Conservation (phyloP, 1,284 basidiomycete genomes). For the Apiotrichum gamsii region DNA sequence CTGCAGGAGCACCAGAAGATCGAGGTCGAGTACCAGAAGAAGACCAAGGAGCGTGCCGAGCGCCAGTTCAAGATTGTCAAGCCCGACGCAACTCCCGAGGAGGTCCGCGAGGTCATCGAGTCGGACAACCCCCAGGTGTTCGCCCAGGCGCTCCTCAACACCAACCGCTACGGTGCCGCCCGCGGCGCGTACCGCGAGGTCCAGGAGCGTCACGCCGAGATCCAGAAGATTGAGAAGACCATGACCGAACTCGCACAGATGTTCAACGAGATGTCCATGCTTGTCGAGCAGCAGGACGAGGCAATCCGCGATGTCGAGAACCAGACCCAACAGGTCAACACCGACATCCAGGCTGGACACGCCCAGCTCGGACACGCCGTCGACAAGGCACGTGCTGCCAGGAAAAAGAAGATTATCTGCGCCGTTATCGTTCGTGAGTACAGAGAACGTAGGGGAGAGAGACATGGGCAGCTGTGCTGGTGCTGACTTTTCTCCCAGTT, state of each 20-base stretch:
- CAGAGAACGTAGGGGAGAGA: not conserved
- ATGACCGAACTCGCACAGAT: constrained; percentile 80
- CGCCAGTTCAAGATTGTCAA: constrained; percentile 96
- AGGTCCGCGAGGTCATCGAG: constrained; percentile 68
- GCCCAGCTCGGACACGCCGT: constrained; percentile 67
- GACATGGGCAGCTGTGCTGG: no score
- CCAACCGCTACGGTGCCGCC: constrained; percentile 77
- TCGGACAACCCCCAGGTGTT: constrained; percentile 80
- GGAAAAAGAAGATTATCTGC: constrained; percentile 75
- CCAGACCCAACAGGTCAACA: constrained; percentile 58
- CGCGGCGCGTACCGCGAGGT: constrained; percentile 81
- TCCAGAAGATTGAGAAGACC: constrained; percentile 79
- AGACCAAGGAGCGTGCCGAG: constrained; percentile 91
- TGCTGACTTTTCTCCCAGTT: no score
- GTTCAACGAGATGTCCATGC: constrained; percentile 79
- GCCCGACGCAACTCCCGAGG: constrained; percentile 78
- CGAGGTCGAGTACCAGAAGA: constrained; percentile 85
- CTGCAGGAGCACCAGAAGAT: constrained; percentile 67
- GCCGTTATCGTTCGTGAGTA: constrained; percentile 54
- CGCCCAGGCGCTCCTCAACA: constrained; percentile 73
- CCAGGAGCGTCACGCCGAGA: constrained; percentile 82
- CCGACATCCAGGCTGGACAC: constrained; percentile 61
- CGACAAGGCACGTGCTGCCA: constrained; percentile 65
- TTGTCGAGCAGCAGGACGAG: constrained; percentile 74
- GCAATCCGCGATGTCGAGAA: constrained; percentile 60